A percentile compares a stretch with the other conserved stretches of the same genome.
phyloP scores from a whole-genome alignment of 257 asterid genomes.

The Euphrasia confusa region DNA sequence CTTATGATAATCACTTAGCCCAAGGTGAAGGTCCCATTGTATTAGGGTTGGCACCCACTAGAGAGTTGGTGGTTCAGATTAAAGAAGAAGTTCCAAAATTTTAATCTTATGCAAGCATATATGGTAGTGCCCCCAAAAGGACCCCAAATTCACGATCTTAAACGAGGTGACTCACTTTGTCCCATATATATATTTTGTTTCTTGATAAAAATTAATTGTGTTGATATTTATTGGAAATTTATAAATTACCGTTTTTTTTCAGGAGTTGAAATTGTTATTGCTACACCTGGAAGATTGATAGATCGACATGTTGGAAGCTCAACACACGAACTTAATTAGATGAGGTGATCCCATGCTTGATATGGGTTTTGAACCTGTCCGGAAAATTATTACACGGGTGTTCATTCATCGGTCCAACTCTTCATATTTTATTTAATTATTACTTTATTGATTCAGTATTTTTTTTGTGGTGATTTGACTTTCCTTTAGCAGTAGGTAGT shows the following conservation, averaged over 20 bases:
- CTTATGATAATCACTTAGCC: constrained; percentile 34
- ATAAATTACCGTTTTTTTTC: constrained; percentile 22
- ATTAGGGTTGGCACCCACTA: constrained; percentile 81
- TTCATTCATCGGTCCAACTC: constrained; percentile 4
- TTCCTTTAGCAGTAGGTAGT: not conserved
- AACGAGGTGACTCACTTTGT: constrained; percentile 48
- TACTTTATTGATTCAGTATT: not conserved
- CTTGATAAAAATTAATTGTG: constrained; percentile 14
- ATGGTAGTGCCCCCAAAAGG: constrained; percentile 97
- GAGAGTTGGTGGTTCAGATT: constrained; percentile 90
- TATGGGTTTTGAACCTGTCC: constrained; percentile 97
- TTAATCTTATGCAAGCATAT: constrained; percentile 58
- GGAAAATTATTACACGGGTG: constrained; percentile 81
- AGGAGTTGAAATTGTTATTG: constrained; percentile 87
- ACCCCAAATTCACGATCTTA: constrained; percentile 87
- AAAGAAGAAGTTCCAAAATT: constrained; percentile 80
- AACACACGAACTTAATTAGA: constrained; percentile 82
- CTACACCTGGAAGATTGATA: constrained; percentile 92
- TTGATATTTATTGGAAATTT: constrained; percentile 15
- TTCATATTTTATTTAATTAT: not conserved
- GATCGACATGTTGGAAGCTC: constrained; percentile 95
- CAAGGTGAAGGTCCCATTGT: constrained; percentile 92
- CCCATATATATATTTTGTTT: not conserved
- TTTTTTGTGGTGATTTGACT: constrained; percentile 9
- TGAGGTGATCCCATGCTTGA: constrained; percentile 95